Evolutionary conservation across 805 yeast genomes (phyloP).

Genomic region (Cyberlindnera euphorbiae): DNA sequence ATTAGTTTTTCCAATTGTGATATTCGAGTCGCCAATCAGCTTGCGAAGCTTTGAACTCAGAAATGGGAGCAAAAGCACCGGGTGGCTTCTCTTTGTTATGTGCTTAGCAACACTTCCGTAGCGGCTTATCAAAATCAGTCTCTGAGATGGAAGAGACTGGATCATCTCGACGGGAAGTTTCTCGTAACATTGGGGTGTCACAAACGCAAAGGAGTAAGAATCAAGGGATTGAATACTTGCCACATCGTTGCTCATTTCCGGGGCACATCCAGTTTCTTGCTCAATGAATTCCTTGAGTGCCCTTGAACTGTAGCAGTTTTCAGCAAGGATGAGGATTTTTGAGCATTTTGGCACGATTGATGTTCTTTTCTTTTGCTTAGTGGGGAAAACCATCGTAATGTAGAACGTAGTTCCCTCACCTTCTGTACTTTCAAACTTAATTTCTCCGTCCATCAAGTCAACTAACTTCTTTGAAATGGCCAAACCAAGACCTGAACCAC

Average conservation of each 20-base stretch:
- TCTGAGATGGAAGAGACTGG: not conserved
- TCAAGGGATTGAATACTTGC: not conserved
- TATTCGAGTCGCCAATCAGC: slow-evolving; percentile 3
- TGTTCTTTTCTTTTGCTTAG: not conserved
- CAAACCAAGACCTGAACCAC: slow-evolving; percentile 86
- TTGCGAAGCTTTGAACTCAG: slow-evolving; percentile 9
- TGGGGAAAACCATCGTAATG: slow-evolving; percentile 56
- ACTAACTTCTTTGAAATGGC: slow-evolving; percentile 81
- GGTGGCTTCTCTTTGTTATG: slow-evolving; percentile 5
- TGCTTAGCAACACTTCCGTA: slow-evolving; percentile 13
- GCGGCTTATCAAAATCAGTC: slow-evolving; percentile 11
- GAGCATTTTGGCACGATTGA: no score
- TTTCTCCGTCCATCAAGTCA: slow-evolving; percentile 86
- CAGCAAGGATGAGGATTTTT: slow-evolving; percentile 12
- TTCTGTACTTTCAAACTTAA: slow-evolving; percentile 75
- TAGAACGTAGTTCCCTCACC: slow-evolving; percentile 78
- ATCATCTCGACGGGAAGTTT: slow-evolving; percentile 1
- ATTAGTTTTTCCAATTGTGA: not conserved
- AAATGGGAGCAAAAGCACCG: slow-evolving; percentile 18
- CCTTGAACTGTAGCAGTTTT: slow-evolving; percentile 1
- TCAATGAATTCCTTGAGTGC: slow-evolving; percentile 14
- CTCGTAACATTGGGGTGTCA: slow-evolving; percentile 9
- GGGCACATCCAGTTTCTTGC: slow-evolving; percentile 6
- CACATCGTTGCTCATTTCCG: slow-evolving; percentile 3
- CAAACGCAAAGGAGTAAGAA: slow-evolving; percentile 9